phyloP scores from a whole-genome alignment of 352 stramenopile species.

The Pythium aquatile region DNA sequence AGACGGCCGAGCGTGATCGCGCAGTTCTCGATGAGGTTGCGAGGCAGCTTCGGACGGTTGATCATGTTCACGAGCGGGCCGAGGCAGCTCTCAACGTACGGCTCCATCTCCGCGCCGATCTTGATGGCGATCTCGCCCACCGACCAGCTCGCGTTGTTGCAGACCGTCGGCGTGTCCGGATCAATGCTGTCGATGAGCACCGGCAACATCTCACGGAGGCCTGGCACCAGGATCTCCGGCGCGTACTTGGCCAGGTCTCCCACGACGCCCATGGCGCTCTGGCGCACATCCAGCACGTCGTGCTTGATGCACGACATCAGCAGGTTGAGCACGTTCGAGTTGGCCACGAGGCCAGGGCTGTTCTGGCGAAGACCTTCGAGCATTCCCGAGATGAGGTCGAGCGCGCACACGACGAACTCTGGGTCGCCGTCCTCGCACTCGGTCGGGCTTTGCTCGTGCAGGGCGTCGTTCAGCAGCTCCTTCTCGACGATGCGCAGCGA shows the following conservation, averaged over 20 bases:
- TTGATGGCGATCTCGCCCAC: constrained; percentile 88
- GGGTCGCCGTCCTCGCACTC: constrained; percentile 86
- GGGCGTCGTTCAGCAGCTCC: constrained; percentile 76
- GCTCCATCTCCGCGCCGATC: constrained; percentile 81
- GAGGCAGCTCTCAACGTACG: constrained; percentile 75
- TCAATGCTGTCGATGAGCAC: constrained; percentile 90
- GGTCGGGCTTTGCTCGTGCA: constrained; percentile 73
- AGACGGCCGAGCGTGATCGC: constrained; percentile 89
- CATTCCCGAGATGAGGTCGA: constrained; percentile 89
- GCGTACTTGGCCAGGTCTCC: constrained; percentile 88
- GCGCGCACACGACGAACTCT: constrained; percentile 87
- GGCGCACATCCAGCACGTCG: constrained; percentile 84
- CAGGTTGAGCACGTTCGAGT: constrained; percentile 87
- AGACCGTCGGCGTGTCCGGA: constrained; percentile 84
- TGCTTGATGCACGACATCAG: constrained; percentile 86
- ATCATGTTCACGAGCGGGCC: constrained; percentile 82
- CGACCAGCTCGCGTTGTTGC: constrained; percentile 92
- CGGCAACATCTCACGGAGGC: constrained; percentile 70
- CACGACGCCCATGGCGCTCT: constrained; percentile 89
- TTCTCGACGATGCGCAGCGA: constrained; percentile 84
- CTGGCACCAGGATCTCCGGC: constrained; percentile 64
- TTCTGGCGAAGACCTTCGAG: constrained; percentile 79
- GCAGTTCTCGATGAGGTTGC: constrained; percentile 88
- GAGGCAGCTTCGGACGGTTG: constrained; percentile 82
- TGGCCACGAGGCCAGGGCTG: constrained; percentile 71